These are phyloP conservation scores for Sarocladium strictum DNA, from an alignment of 2,329 filamentous ascomycete species.

Conservation along the genomic window DNA sequence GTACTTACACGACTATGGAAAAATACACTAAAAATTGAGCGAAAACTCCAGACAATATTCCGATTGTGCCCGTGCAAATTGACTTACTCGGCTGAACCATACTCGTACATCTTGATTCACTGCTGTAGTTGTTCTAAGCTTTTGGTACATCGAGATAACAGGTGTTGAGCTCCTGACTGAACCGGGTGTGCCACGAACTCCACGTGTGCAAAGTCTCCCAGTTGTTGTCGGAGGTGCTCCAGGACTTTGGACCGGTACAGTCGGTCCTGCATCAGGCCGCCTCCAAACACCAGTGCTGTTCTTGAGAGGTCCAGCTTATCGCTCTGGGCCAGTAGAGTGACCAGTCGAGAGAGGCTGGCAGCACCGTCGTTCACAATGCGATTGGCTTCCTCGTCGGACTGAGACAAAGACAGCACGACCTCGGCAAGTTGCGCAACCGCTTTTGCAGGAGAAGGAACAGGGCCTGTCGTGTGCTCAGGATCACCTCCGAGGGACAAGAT, in stretches of 20 bases:
- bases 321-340: constrained; percentile 11
- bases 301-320: constrained; percentile 13
- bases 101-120: too few relatives aligned
- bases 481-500: constrained; percentile 13
- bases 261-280: constrained; percentile 17
- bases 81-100: neutral
- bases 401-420: constrained; percentile 14
- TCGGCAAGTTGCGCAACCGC: constrained; percentile 17
- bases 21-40: neutral
- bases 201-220: neutral
- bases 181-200: neutral
- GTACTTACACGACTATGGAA: neutral
- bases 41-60: neutral
- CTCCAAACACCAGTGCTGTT: constrained; percentile 16
- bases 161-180: neutral
- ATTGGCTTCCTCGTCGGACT: constrained; percentile 13
- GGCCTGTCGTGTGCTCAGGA: too few relatives aligned
- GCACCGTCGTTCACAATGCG: constrained; percentile 15
- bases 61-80: neutral
- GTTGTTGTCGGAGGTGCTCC: neutral
- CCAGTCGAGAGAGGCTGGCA: constrained; percentile 14
- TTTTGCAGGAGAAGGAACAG: neutral
- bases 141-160: neutral
- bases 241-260: neutral
- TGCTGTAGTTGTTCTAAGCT: too few relatives aligned